A percentile compares a stretch with the other conserved stretches of the same genome.
phyloP scores from a whole-genome alignment of 306 rosid species.

The Vachellia pachyceras region DNA sequence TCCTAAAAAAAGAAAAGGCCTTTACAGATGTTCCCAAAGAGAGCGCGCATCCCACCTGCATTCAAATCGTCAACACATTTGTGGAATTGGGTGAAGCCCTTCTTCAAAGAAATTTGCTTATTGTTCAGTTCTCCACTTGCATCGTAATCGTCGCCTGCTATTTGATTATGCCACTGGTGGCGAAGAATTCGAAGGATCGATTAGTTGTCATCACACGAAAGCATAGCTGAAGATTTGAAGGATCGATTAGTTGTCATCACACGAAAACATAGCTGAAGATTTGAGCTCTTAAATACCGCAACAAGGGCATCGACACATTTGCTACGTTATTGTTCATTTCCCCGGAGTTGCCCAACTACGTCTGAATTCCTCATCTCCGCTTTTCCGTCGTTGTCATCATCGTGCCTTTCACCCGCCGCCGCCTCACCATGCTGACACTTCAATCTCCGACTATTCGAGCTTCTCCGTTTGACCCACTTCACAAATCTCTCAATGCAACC shows the following conservation, averaged over 20 bases:
- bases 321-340: background rate
- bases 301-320: background rate
- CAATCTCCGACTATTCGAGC: slow-evolving; percentile 61
- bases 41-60: background rate
- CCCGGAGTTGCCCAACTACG: background rate
- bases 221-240: background rate
- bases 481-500: slow-evolving; percentile 40
- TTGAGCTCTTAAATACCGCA: background rate
- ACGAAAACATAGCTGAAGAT: background rate
- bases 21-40: too few species aligned
- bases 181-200: background rate
- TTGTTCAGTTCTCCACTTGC: background rate
- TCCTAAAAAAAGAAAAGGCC: too few species aligned
- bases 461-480: slow-evolving; percentile 62
- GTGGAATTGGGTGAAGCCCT: background rate
- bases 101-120: background rate
- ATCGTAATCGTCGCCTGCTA: background rate
- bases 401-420: background rate
- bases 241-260: background rate
- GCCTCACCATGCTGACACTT: slow-evolving; percentile 60
- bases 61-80: background rate
- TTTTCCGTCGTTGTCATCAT: slow-evolving; percentile 42
- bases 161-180: background rate
- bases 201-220: background rate
- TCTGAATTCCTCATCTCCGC: background rate